Percentiles rank a stretch among this genome's conserved stretches.
Evolutionary conservation across 2,329 filamentous ascomycete genomes (phyloP).

Genomic region (Alternaria ethzedia): DNA sequence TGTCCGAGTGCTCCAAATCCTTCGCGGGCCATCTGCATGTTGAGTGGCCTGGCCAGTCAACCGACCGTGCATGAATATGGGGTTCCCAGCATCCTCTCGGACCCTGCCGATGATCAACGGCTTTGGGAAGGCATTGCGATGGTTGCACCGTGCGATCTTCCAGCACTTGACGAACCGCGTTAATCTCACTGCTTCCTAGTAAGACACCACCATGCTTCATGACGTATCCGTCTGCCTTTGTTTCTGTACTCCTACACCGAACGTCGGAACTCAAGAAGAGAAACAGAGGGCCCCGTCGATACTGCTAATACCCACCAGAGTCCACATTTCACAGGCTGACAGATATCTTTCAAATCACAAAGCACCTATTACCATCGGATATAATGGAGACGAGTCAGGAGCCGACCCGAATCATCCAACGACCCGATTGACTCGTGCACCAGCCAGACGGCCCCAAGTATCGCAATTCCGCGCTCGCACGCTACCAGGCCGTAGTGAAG

Average conservation of each 20-base stretch:
- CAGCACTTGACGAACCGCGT: constrained; percentile 5
- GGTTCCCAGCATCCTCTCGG: constrained; percentile 3
- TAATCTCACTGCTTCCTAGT: background rate
- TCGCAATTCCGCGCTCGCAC: constrained; percentile 3
- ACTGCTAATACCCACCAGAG: constrained; percentile 6
- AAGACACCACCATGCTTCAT: background rate
- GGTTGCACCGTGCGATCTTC: background rate
- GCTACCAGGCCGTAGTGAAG: constrained; percentile 1
- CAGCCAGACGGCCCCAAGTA: background rate
- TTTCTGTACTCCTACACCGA: background rate
- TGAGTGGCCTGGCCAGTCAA: background rate
- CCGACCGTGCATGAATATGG: constrained; percentile 8
- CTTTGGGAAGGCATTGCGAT: constrained; percentile 17
- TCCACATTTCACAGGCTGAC: constrained; percentile 16
- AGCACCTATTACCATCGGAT: constrained; percentile 9
- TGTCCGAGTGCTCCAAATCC: background rate
- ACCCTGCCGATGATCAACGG: constrained; percentile 15
- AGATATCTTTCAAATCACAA: constrained; percentile 5
- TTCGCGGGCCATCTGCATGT: background rate
- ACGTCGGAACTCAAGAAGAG: background rate
- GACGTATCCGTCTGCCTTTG: background rate
- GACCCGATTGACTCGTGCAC: constrained; percentile 9
- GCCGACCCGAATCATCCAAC: constrained; percentile 2
- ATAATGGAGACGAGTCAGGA: constrained; percentile 14
- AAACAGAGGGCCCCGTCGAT: background rate